Percentiles rank a stretch among this genome's conserved stretches.
These are phyloP conservation scores for Backusella mclennaniae DNA, from an alignment of 192 early-diverging fungal species.

Conservation along the genomic window DNA sequence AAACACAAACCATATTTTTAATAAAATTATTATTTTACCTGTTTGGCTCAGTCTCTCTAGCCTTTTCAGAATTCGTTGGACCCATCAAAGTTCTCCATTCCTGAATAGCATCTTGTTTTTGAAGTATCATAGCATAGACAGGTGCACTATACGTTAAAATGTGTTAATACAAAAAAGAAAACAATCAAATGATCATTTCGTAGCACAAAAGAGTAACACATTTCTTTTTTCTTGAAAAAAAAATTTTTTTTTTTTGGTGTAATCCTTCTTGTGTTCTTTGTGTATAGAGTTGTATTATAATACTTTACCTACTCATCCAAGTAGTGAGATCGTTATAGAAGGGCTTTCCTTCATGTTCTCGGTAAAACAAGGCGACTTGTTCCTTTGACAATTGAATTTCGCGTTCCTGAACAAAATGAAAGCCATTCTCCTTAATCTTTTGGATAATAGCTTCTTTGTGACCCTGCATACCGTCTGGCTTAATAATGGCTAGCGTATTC, in stretches of 20 bases:
- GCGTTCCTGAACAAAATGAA: conserved; percentile 36
- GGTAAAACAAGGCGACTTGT: conserved; percentile 20
- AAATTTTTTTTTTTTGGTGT: not conserved
- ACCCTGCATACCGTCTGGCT: conserved; percentile 53
- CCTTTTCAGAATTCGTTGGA: conserved; percentile 40
- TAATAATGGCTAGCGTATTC: conserved; percentile 58
- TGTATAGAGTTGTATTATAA: not conserved
- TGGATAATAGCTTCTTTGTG: conserved; percentile 46
- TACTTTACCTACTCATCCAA: conserved; percentile 46
- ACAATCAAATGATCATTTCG: not conserved
- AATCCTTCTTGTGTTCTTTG: not conserved
- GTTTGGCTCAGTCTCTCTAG: conserved; percentile 38
- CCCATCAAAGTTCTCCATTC: conserved; percentile 55
- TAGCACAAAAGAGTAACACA: conserved; percentile 1
- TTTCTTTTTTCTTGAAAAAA: not conserved
- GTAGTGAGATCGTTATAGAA: conserved; percentile 35
- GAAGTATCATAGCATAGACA: conserved; percentile 51
- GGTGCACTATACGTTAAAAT: conserved; percentile 24
- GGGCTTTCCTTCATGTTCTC: conserved; percentile 33
- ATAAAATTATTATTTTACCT: conserved; percentile 8
- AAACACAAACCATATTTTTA: not conserved
- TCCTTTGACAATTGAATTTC: conserved; percentile 45
- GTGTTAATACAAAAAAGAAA: conserved; percentile 3
- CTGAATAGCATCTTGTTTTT: conserved; percentile 48
- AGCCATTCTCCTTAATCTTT: conserved; percentile 44